Percentiles rank a stretch among this genome's conserved stretches.
Conservation (phyloP, 192 early-diverging fungal species). For the Coemansia reversa region DNA sequence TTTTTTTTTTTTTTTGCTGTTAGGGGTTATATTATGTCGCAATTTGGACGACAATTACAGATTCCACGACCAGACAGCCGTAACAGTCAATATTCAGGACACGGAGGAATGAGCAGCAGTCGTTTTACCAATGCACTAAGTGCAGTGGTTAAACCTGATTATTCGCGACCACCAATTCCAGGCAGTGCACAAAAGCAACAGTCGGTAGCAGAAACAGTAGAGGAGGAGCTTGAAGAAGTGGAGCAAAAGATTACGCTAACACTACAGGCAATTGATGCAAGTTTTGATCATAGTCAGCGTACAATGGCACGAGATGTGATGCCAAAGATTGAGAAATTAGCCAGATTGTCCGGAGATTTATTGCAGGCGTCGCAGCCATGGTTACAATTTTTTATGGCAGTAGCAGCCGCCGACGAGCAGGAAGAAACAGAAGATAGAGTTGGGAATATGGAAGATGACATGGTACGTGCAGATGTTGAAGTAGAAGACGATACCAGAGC, state of each 20-base stretch:
- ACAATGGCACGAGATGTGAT: constrained; percentile 51
- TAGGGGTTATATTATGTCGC: too few species aligned
- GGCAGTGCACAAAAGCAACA: constrained; percentile 1
- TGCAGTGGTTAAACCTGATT: constrained; percentile 36
- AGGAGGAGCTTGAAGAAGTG: constrained; percentile 50
- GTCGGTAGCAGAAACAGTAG: constrained; percentile 13
- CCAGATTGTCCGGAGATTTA: constrained; percentile 40
- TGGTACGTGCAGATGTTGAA: neutral
- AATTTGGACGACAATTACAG: neutral
- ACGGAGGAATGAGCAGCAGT: constrained; percentile 18
- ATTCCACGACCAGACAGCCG: constrained; percentile 28
- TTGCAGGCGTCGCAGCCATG: constrained; percentile 52
- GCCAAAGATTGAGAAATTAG: constrained; percentile 49
- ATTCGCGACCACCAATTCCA: constrained; percentile 17
- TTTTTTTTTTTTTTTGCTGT: too few species aligned
- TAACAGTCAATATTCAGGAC: constrained; percentile 7
- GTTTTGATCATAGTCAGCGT: constrained; percentile 53
- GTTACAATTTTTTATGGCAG: constrained; percentile 55
- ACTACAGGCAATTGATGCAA: constrained; percentile 50
- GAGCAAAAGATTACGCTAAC: constrained; percentile 54
- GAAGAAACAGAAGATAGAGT: constrained; percentile 3
- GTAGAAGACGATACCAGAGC: constrained; percentile 11
- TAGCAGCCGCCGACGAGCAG: constrained; percentile 39
- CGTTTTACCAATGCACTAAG: constrained; percentile 40
- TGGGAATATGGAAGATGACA: neutral